These are phyloP conservation scores for Curvularia spicifera DNA, from an alignment of 2,329 filamentous ascomycete genomes.

Conservation along the genomic window DNA sequence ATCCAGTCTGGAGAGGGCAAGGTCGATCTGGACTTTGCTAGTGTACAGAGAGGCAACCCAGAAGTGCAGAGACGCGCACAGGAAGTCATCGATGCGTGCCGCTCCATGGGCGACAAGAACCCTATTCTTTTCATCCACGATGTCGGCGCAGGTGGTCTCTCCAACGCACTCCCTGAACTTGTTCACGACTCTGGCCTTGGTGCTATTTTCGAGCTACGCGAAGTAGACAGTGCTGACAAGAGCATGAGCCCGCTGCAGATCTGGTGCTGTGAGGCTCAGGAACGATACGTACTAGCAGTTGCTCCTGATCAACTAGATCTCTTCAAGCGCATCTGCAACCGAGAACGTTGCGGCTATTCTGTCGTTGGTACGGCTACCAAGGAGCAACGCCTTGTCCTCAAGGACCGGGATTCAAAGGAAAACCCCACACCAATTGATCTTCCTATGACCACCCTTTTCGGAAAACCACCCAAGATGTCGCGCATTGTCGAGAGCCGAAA, in stretches of 20 bases:
- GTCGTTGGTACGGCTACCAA: constrained; percentile 83
- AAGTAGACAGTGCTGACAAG: constrained; percentile 86
- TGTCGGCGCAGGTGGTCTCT: constrained; percentile 89
- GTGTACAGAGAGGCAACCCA: constrained; percentile 94
- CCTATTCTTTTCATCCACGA: constrained; percentile 98
- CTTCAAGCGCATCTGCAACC: constrained; percentile 71
- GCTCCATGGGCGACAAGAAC: constrained; percentile 80
- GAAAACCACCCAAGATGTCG: constrained; percentile 82
- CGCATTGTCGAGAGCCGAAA: constrained; percentile 74
- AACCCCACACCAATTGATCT: constrained; percentile 84
- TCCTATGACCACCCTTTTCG: constrained; percentile 87
- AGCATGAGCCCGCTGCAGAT: constrained; percentile 96
- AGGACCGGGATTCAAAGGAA: constrained; percentile 77
- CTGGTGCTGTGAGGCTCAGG: constrained; percentile 97
- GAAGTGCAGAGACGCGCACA: constrained; percentile 95
- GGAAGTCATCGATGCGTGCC: constrained; percentile 96
- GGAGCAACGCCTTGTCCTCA: constrained; percentile 76
- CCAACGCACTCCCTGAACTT: constrained; percentile 83
- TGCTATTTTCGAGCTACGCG: constrained; percentile 90
- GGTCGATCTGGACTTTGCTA: constrained; percentile 93
- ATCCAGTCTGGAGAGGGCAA: constrained; percentile 86
- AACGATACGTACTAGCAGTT: constrained; percentile 91
- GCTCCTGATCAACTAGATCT: constrained; percentile 78
- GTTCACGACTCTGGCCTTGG: constrained; percentile 92
- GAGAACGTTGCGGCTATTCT: constrained; percentile 92